phyloP scores from a whole-genome alignment of 2,329 filamentous ascomycete species.

The Pseudocercospora cruenta region DNA sequence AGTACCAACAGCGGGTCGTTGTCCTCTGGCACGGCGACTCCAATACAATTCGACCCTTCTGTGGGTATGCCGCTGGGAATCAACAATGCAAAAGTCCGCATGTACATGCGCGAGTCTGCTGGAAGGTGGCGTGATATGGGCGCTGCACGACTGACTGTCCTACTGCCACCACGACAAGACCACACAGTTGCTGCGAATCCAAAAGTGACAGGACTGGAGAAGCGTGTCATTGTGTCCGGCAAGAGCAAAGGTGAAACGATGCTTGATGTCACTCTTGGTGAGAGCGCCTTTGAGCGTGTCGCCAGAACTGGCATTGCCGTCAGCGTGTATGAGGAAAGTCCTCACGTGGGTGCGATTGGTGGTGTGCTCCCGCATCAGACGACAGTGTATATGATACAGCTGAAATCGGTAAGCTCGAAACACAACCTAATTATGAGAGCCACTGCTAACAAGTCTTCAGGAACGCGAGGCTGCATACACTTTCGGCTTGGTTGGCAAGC shows the following conservation, averaged over 20 bases:
- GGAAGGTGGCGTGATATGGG: conserved; percentile 92
- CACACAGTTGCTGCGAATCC: conserved; percentile 42
- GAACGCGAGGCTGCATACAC: conserved; percentile 55
- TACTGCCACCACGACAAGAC: conserved; percentile 63
- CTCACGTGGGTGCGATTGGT: conserved; percentile 57
- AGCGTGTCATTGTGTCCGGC: conserved; percentile 78
- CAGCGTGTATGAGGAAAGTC: conserved; percentile 75
- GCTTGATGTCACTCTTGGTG: conserved; percentile 81
- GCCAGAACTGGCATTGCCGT: conserved; percentile 85
- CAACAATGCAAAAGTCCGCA: conserved; percentile 79
- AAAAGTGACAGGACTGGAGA: conserved; percentile 65
- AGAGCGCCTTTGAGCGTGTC: conserved; percentile 81
- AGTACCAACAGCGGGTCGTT: conserved; percentile 63
- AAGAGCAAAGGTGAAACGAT: conserved; percentile 70
- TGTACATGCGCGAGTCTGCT: conserved; percentile 75
- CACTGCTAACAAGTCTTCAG: conserved; percentile 32
- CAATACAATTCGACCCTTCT: conserved; percentile 37
- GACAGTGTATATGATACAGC: conserved; percentile 65
- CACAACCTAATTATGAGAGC: not conserved
- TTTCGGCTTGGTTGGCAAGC: conserved; percentile 54
- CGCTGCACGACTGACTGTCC: conserved; percentile 79
- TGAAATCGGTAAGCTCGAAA: conserved; percentile 42
- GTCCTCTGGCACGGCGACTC: conserved; percentile 49
- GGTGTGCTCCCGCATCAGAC: conserved; percentile 60
- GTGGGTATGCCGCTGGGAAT: conserved; percentile 61